Base-by-base conservation (phyloP, 257 asterid genomes). In the Nicotiana obtusifolia region DNA sequence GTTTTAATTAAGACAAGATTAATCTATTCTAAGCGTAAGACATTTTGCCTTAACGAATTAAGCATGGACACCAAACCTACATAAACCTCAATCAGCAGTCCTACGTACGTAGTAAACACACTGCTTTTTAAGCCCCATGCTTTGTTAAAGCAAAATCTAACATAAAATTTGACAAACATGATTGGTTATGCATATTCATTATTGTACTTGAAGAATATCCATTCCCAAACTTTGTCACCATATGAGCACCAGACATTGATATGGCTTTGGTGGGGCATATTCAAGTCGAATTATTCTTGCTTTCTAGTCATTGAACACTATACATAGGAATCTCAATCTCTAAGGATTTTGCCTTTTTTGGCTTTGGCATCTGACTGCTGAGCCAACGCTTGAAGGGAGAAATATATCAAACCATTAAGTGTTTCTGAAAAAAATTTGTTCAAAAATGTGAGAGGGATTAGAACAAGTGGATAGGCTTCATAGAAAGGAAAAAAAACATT, bases 291-390 rank as follows among this genome's bases (percentile, higher is more conserved):
- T 89, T 86, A 86, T 87, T 86, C 81, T 80, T 83, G 69, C 88
- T 89, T 89, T 89, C 88, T 86, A 81, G 90, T 89, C 92, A 89
- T 83, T 84, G 83, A 87, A 86, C 92, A 89, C 88, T 89, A 83
- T 68, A 65, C 82, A 73, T 53, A 84, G 89, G 88, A 84, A 89
- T 87, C 89, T 85, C 80, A 80, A 82, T 83, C 80, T 44, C 54
- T 59, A 66, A 52, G 85, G 57, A 82, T 85, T 66, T 54, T 68
- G 44, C 80, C 10, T 7, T 60, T 64, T 81, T 64, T 82, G 84
- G 86, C 77, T 84, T 84, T 81, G 66, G 83, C 77, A 85, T 83
- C 80, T 77, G 24, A 79, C 84, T 73, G 31, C 66, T 56, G 53
- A 80, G 16, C 56, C 54, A 5, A 33, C 26, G 2, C 54, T 81